Evolutionary conservation across 371 early-diverging fungal genomes (phyloP).

Genomic region (Mucor irregularis): DNA sequence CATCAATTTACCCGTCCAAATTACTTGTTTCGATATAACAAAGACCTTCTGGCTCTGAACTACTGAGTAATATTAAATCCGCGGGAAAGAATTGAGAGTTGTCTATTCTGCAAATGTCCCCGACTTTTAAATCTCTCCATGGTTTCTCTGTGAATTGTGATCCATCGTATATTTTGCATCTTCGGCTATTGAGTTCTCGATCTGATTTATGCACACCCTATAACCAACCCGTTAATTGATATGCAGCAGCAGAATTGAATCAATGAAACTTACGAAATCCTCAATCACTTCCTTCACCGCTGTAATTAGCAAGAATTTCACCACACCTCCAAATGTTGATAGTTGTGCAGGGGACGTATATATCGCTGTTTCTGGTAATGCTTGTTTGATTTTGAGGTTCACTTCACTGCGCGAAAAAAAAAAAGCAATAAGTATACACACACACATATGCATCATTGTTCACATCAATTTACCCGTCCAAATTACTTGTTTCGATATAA

Average conservation of each 20-base stretch:
- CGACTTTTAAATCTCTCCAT: constrained; percentile 85
- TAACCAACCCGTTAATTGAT: too few relatives aligned
- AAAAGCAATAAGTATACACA: too few relatives aligned
- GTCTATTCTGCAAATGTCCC: constrained; percentile 89
- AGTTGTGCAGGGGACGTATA: constrained; percentile 61
- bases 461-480: too few relatives aligned
- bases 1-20: too few relatives aligned
- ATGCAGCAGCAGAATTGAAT: too few relatives aligned
- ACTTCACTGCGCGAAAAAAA: too few relatives aligned
- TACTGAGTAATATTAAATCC: constrained; percentile 84
- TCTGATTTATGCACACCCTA: constrained; percentile 71
- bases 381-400: constrained; percentile 91
- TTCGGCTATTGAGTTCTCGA: constrained; percentile 72
- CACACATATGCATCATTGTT: too few relatives aligned
- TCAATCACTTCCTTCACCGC: constrained; percentile 97
- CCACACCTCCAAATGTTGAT: constrained; percentile 52
- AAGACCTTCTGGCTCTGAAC: constrained; percentile 84
- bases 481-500: constrained; percentile 94
- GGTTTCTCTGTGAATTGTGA: constrained; percentile 61
- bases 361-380: constrained; percentile 69
- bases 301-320: constrained; percentile 82
- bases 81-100: constrained; percentile 91
- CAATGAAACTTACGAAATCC: constrained; percentile 87
- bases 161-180: constrained; percentile 67
- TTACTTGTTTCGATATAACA: constrained; percentile 97